Evolutionary conservation across 805 yeast genomes (phyloP), one percentile per base, ranked within the genome.

Genomic region (Saturnispora gosingensis): DNA sequence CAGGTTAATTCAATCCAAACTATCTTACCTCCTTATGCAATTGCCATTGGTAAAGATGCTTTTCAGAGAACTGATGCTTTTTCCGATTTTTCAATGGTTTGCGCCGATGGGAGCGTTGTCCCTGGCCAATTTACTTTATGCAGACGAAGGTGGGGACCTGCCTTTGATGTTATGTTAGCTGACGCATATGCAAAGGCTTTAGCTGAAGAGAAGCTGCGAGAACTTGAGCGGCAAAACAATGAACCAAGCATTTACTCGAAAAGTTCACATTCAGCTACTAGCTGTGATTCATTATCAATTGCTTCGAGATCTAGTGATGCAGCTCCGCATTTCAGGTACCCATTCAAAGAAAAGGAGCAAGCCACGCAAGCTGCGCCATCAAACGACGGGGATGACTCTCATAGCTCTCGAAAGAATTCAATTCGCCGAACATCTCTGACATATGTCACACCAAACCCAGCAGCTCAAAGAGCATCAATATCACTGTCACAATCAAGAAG

Each of bases 121-220:
- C 80, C 83, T 0, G 79, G 82, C 4, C 83, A 90, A 0, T 54
- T 80, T 46, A 73, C 71, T 56, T 67, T 85, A 4, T 70, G 86
- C 49, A 72, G 85, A 57, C 83, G 81, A 57, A 71, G 93, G 61
- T 86, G 95, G 95, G 93, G 93, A 0, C 65, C 78, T 34, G 82
- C 77, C 55, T 86, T 86, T 60, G 82, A 82, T 56, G 73, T 73
- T 56, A 55, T 85, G 16, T 63, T 85, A 39, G 72, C 88, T 0
- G 74, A 77, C 58, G 85, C 83, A 1, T 86, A 84, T 62, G 79
- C 83, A 0, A 70, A 77, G 53, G 83, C 86, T 0, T 73, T 73
- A 6, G 73, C 71, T 34, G 66, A 61, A 28, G 18, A 50, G 22
- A 51, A 43, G 15, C 44, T 47, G 11, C 20, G 38, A 28, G 54